Base-by-base conservation (phyloP, 176 grass and related monocot genomes). In the Raddia guianensis region DNA sequence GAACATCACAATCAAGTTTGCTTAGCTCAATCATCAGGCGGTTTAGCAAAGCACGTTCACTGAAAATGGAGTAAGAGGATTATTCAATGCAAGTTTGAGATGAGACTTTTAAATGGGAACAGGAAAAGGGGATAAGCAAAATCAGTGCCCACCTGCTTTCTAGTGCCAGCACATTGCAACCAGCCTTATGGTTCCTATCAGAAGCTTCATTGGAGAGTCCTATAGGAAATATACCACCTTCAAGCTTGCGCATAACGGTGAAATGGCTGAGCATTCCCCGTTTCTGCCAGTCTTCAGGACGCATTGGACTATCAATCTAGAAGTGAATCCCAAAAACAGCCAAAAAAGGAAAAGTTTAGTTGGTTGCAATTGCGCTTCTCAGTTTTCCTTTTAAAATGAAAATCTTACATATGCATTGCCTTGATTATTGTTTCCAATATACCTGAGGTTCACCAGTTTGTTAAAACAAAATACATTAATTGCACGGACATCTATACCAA, bases 31-130 rank as follows among this genome's bases (percentile, higher is more conserved):
- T 88, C 92, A 99, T 95, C 80, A 99, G 95, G 64, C 88, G 91
- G 62, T 99, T 99, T 76, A 99, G 72, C 83, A 99, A 93, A 68
- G 96, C 96, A 8, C 96, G 88, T 91, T 99, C 96, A 88, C 92
- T 91, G 57, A 75, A 72, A 85, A 93, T 35, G 45, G 68, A 69
- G 58, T 57, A 73, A 84, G 67, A 66, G 14, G 12, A 74, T 60
- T 64, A 80, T 51, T 86, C 11, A 75, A 52, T 45, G 60, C 61
- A 64, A 71, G n/a, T 37, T 66, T 40, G 16, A 59, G 32, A 18
- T 87, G 20, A 15, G 7, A 58, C 49, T 75, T 54, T 4, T 68
- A 37, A 27, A 86, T 73, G 79, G 46, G 12, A 75, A 27, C 10
- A 66, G 54, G 60, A 45, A 69, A 70, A 69, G 75, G 15, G 20